Percentiles rank a stretch among this genome's conserved stretches.
Conservation (phyloP, 257 asterid genomes). For the Leptodermis oblonga region DNA sequence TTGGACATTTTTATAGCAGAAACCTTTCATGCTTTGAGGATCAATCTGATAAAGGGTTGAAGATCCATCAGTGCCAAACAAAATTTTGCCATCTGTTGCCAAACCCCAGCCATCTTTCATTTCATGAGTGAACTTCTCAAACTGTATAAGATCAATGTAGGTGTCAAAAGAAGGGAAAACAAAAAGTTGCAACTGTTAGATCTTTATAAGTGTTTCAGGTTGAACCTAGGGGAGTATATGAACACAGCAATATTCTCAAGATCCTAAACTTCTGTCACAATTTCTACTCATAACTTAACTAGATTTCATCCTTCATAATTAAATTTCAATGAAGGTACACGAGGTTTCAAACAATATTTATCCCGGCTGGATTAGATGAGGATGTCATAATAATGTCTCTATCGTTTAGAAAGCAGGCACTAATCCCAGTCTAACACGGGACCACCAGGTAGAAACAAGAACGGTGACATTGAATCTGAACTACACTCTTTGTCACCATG, state of each 20-base stretch:
- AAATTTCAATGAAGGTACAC: background rate
- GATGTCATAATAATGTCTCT: background rate
- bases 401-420: background rate
- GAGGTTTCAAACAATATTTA: background rate
- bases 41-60: conserved; percentile 78
- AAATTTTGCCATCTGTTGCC: conserved; percentile 72
- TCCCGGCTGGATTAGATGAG: background rate
- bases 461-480: background rate
- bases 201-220: background rate
- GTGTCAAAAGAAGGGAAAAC: conserved; percentile 9
- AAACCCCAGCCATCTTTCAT: conserved; percentile 99
- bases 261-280: background rate
- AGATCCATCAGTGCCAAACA: conserved; percentile 91
- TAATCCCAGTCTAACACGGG: background rate
- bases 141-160: conserved; percentile 39
- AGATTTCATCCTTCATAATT: background rate
- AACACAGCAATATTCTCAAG: background rate
- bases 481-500: background rate
- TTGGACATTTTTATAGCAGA: conserved; percentile 17
- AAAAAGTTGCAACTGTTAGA: background rate
- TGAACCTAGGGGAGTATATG: background rate
- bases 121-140: conserved; percentile 49
- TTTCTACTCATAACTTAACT: background rate
- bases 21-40: conserved; percentile 68
- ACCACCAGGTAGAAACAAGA: background rate